phyloP scores from a whole-genome alignment of 495 filamentous ascomycete species.

The Penicillium angulare region DNA sequence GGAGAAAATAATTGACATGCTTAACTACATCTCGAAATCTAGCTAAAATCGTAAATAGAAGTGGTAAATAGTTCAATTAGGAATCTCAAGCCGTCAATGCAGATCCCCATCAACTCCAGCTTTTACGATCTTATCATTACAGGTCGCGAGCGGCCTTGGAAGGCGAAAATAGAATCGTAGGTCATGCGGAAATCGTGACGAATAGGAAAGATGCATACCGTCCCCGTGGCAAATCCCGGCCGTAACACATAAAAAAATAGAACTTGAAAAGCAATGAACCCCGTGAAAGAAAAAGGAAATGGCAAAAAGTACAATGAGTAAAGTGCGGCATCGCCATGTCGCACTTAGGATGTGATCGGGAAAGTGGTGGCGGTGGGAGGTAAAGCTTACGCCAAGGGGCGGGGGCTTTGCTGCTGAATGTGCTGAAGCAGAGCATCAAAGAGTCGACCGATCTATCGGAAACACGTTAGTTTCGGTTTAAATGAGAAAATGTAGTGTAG shows the following conservation, averaged over 20 bases:
- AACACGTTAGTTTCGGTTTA: conserved; percentile 6
- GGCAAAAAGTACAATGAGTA: conserved; percentile 23
- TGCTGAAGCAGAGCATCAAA: conserved; percentile 51
- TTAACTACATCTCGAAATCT: no score
- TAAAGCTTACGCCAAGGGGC: conserved; percentile 35
- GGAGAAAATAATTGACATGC: no score
- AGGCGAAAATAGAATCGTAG: conserved; percentile 32
- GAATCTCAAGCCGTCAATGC: conserved; percentile 22
- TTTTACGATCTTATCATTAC: conserved; percentile 45
- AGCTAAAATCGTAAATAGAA: no score
- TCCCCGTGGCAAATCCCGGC: conserved; percentile 27
- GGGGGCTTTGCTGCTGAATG: conserved; percentile 51
- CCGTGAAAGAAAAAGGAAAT: conserved; percentile 26
- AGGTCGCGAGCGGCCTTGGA: conserved; percentile 22
- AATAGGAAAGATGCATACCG: conserved; percentile 31
- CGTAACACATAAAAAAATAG: conserved; percentile 23
- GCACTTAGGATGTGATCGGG: conserved; percentile 7
- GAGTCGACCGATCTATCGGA: conserved; percentile 44
- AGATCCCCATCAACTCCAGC: conserved; percentile 30
- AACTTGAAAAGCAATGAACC: conserved; percentile 21
- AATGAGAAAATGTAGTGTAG: background rate
- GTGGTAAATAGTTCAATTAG: conserved; percentile 23
- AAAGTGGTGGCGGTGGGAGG: conserved; percentile 6
- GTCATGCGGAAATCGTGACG: conserved; percentile 31
- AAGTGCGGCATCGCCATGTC: conserved; percentile 1